Conservation (phyloP, 768 basidiomycete species). For the Trichaptum fuscoviolaceum region DNA sequence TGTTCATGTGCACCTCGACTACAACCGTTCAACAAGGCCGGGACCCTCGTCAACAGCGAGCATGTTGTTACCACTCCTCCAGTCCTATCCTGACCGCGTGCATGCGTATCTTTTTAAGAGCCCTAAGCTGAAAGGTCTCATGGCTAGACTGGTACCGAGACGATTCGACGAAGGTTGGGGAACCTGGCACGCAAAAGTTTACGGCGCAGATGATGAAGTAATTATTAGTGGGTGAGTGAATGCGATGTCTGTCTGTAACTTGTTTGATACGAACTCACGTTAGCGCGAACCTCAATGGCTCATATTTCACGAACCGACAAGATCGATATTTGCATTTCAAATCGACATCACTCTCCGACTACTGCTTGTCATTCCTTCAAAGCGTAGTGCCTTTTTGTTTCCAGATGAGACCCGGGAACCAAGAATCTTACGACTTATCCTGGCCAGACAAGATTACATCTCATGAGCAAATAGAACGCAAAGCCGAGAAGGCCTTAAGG, state of each 20-base stretch:
- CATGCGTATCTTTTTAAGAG: slow-evolving; percentile 82
- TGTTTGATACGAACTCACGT: background rate
- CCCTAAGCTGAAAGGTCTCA: slow-evolving; percentile 72
- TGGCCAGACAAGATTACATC: slow-evolving; percentile 66
- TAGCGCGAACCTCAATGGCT: slow-evolving; percentile 89
- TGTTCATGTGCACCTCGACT: slow-evolving; percentile 72
- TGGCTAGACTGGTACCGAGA: slow-evolving; percentile 76
- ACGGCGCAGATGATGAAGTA: slow-evolving; percentile 88
- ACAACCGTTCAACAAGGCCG: slow-evolving; percentile 72
- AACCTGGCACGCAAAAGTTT: slow-evolving; percentile 96
- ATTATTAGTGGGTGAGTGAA: slow-evolving; percentile 84
- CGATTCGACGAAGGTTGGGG: slow-evolving; percentile 99
- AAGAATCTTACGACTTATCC: slow-evolving; percentile 39
- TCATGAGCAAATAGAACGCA: slow-evolving; percentile 63
- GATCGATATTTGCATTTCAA: slow-evolving; percentile 86
- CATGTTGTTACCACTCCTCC: slow-evolving; percentile 65
- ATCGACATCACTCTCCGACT: slow-evolving; percentile 59
- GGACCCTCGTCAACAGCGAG: slow-evolving; percentile 63
- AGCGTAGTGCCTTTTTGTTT: slow-evolving; percentile 73
- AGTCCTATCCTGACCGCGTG: slow-evolving; percentile 67
- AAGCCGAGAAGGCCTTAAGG: slow-evolving; percentile 50
- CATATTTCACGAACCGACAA: slow-evolving; percentile 93
- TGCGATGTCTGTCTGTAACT: slow-evolving; percentile 11
- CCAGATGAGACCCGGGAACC: slow-evolving; percentile 20
- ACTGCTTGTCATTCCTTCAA: slow-evolving; percentile 76